Evolutionary conservation across 306 rosid genomes (phyloP).

Genomic region (Purshia tridentata): DNA sequence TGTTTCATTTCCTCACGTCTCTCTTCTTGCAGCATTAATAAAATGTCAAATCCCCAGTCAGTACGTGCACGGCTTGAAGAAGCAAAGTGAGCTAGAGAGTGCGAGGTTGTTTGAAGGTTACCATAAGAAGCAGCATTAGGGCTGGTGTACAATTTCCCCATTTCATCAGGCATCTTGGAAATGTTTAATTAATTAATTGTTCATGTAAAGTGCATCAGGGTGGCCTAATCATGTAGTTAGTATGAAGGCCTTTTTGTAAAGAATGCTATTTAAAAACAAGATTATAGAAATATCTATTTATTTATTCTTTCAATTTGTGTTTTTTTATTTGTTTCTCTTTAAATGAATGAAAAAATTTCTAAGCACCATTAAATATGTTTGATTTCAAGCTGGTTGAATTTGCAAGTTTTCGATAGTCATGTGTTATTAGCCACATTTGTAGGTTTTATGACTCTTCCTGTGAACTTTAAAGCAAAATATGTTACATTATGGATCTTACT

Average conservation of each 20-base stretch:
- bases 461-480: background rate
- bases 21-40: slow-evolving; percentile 51
- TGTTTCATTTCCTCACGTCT: background rate
- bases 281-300: background rate
- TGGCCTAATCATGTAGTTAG: background rate
- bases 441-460: background rate
- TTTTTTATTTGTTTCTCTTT: background rate
- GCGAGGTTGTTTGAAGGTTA: background rate
- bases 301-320: background rate
- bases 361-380: background rate
- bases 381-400: background rate
- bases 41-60: slow-evolving; percentile 36
- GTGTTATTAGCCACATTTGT: background rate
- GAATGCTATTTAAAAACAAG: background rate
- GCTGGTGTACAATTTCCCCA: slow-evolving; percentile 3
- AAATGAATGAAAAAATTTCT: background rate
- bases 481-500: background rate
- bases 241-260: background rate
- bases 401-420: background rate
- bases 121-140: background rate
- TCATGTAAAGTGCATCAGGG: slow-evolving; percentile 5
- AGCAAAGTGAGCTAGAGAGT: slow-evolving; percentile 43
- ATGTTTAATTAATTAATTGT: slow-evolving; percentile 1
- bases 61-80: slow-evolving; percentile 56
- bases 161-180: slow-evolving; percentile 3